A percentile compares a stretch with the other conserved stretches of the same genome.
Conservation (phyloP, 2,329 filamentous ascomycete genomes). For the Kalmusia sp. region DNA sequence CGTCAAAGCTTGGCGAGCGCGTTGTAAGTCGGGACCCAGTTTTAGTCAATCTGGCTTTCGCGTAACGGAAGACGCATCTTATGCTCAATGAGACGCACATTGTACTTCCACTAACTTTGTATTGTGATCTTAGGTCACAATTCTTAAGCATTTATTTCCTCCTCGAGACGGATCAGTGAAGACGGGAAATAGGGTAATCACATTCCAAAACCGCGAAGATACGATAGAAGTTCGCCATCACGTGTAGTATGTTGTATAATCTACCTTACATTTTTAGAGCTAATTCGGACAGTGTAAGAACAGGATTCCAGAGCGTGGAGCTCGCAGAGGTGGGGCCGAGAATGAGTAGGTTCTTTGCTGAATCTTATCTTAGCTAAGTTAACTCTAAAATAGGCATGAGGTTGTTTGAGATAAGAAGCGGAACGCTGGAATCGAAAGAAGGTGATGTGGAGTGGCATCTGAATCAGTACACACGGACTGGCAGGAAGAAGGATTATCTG, state of each 20-base stretch:
- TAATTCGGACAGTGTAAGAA: too few species aligned
- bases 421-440: conserved; percentile 91
- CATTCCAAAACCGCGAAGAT: conserved; percentile 82
- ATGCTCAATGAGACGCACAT: too few species aligned
- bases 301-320: conserved; percentile 81
- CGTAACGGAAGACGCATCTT: too few species aligned
- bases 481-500: conserved; percentile 94
- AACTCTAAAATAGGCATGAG: too few species aligned
- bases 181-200: conserved; percentile 86
- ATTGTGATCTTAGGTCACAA: too few species aligned
- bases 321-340: conserved; percentile 66
- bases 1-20: conserved; percentile 77
- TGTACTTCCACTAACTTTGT: too few species aligned
- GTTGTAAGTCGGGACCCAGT: too few species aligned
- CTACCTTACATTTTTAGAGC: too few species aligned
- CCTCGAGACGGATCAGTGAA: conserved; percentile 82
- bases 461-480: conserved; percentile 92
- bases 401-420: conserved; percentile 88
- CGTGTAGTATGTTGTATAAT: too few species aligned
- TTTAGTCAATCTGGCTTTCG: too few species aligned
- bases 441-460: conserved; percentile 97
- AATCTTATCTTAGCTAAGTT: too few species aligned
- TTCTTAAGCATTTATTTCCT: conserved; percentile 93
- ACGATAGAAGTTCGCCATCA: conserved; percentile 90
- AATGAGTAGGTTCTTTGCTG: too few species aligned